These are phyloP conservation scores for Candida hungchunana DNA, from an alignment of 805 yeast genomes.

Conservation along the genomic window DNA sequence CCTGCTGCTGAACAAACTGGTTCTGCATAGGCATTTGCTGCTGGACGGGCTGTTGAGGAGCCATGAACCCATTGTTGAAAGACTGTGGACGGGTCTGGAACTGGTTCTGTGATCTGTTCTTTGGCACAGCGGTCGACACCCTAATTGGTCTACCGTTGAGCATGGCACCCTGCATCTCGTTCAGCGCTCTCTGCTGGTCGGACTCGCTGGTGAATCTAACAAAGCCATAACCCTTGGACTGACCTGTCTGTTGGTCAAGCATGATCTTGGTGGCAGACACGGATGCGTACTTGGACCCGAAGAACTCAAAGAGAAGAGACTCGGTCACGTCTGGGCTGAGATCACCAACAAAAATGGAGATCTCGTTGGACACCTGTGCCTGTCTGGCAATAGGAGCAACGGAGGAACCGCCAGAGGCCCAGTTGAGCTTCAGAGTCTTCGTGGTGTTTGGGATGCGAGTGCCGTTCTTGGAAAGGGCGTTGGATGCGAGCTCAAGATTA, in stretches of 20 bases:
- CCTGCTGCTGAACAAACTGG: constrained; percentile 23
- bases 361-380: constrained; percentile 33
- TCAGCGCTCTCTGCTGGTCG: constrained; percentile 67
- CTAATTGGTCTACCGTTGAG: constrained; percentile 73
- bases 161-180: constrained; percentile 77
- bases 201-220: constrained; percentile 65
- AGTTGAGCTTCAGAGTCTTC: constrained; percentile 63
- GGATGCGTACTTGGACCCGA: constrained; percentile 67
- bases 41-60: constrained; percentile 21
- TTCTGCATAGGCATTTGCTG: constrained; percentile 11
- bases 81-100: constrained; percentile 11
- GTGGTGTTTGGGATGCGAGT: constrained; percentile 59
- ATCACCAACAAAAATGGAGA: constrained; percentile 84
- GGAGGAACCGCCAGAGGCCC: constrained; percentile 62
- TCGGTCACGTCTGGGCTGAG: constrained; percentile 72
- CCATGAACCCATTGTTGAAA: constrained; percentile 16
- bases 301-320: constrained; percentile 54
- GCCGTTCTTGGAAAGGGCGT: constrained; percentile 68
- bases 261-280: constrained; percentile 75
- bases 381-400: constrained; percentile 11
- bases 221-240: constrained; percentile 84
- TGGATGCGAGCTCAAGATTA: constrained; percentile 52
- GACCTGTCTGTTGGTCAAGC: constrained; percentile 65
- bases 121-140: constrained; percentile 65
- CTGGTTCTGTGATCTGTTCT: constrained; percentile 30